phyloP scores from a whole-genome alignment of 228 moss, liverwort and hornwort genomes.

The Sphagnum magellanicum region DNA sequence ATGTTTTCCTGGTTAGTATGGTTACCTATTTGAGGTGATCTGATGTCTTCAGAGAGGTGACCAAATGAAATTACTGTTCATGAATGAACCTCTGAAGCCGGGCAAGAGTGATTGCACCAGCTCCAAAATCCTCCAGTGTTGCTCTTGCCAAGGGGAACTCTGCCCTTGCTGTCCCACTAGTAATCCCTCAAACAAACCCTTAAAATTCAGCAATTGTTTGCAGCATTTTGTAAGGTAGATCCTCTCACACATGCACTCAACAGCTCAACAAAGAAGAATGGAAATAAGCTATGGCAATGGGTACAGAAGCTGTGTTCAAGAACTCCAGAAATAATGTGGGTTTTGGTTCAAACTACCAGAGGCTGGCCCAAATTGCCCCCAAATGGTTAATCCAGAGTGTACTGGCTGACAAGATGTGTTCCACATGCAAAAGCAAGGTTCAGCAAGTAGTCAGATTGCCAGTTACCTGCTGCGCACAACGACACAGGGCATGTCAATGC shows the following conservation, averaged over 20 bases:
- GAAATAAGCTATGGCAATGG: background rate
- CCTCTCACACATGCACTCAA: background rate
- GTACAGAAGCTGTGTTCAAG: background rate
- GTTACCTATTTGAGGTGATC: too few relatives aligned
- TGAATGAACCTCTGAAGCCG: slow-evolving; percentile 46
- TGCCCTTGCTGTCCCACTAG: slow-evolving; percentile 44
- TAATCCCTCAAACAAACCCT: background rate
- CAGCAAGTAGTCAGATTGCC: too few relatives aligned
- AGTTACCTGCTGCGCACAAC: slow-evolving; percentile 87
- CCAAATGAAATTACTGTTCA: background rate
- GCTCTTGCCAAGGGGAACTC: slow-evolving; percentile 84
- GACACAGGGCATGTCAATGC: slow-evolving; percentile 94
- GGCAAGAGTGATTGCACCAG: slow-evolving; percentile 63
- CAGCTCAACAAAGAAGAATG: background rate
- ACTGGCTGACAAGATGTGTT: too few relatives aligned
- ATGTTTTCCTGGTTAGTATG: too few relatives aligned
- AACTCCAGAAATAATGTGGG: background rate
- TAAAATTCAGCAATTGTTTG: background rate
- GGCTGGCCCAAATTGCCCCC: too few relatives aligned
- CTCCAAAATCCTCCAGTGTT: slow-evolving; percentile 73
- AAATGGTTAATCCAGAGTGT: too few relatives aligned
- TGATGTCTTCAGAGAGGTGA: background rate
- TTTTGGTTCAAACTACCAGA: background rate
- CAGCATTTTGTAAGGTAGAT: background rate
- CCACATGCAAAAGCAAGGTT: too few relatives aligned